phyloP scores from a whole-genome alignment of 345 rosid genomes.

The Brassica incana region DNA sequence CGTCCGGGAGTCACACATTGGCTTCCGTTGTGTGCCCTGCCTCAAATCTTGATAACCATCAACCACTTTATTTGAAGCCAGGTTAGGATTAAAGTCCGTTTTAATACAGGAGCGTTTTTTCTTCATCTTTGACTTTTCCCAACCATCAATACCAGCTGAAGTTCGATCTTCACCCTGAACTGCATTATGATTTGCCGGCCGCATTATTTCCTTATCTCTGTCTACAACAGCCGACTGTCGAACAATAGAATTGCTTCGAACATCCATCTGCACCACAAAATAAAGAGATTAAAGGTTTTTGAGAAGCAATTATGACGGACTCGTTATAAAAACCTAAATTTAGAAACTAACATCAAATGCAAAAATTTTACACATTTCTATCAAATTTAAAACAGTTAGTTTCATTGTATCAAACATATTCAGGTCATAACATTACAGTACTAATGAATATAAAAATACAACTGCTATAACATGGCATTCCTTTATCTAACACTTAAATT shows the following conservation, averaged over 20 bases:
- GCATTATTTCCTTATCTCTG: conserved; percentile 65
- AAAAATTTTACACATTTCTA: not conserved
- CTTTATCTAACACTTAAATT: not conserved
- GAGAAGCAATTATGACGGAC: conserved; percentile 6
- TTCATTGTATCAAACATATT: not conserved
- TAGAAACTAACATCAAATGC: not conserved
- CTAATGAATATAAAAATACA: not conserved
- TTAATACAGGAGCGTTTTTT: conserved; percentile 88
- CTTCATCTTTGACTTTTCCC: conserved; percentile 91
- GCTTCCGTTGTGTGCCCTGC: conserved; percentile 69
- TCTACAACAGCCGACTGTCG: conserved; percentile 63
- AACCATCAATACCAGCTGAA: conserved; percentile 72
- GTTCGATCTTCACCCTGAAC: conserved; percentile 75
- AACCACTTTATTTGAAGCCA: conserved; percentile 51
- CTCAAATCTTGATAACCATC: conserved; percentile 75
- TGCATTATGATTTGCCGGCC: conserved; percentile 57
- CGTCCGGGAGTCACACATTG: conserved; percentile 53
- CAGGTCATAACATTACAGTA: conserved; percentile 1
- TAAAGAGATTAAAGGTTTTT: conserved; percentile 24
- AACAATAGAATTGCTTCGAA: conserved; percentile 58
- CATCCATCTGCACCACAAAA: conserved; percentile 57
- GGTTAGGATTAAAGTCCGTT: conserved; percentile 57
- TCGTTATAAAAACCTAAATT: not conserved
- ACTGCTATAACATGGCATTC: not conserved
- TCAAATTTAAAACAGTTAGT: not conserved